A percentile compares a stretch with the other conserved stretches of the same genome.
Evolutionary conservation across 441 rosid species (phyloP).

Genomic region (Populus hybrid): DNA sequence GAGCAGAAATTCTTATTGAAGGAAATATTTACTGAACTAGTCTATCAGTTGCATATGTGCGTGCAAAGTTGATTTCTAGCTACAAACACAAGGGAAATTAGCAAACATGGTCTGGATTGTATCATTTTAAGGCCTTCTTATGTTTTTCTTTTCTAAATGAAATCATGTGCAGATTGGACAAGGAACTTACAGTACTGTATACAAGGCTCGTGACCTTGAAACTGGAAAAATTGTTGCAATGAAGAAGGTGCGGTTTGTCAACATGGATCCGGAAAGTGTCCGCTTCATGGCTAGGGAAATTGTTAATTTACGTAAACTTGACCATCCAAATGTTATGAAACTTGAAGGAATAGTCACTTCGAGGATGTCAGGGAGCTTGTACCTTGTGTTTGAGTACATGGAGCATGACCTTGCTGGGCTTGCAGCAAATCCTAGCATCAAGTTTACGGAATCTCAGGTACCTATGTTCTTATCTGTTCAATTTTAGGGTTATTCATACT

Average conservation of each 20-base stretch:
- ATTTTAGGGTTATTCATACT: neutral
- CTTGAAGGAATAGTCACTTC: slow-evolving; percentile 87
- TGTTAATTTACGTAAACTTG: slow-evolving; percentile 70
- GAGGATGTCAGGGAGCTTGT: slow-evolving; percentile 74
- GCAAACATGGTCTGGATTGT: neutral
- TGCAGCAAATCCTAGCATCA: slow-evolving; percentile 65
- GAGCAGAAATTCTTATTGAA: neutral
- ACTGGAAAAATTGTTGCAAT: slow-evolving; percentile 75
- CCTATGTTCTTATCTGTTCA: neutral
- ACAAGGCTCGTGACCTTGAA: slow-evolving; percentile 75
- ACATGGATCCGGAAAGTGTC: slow-evolving; percentile 92
- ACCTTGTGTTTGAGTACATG: slow-evolving; percentile 94
- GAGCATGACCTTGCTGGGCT: slow-evolving; percentile 95
- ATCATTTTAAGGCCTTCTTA: neutral
- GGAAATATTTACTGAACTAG: neutral
- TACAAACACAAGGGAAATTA: neutral
- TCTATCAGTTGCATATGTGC: too few species aligned
- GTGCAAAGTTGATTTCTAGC: neutral
- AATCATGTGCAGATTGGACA: slow-evolving; percentile 74
- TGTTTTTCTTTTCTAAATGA: neutral
- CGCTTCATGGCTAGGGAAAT: slow-evolving; percentile 99
- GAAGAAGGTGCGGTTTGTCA: slow-evolving; percentile 93
- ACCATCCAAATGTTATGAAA: slow-evolving; percentile 91
- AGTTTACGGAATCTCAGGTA: slow-evolving; percentile 85
- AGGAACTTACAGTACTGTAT: slow-evolving; percentile 96